Evolutionary conservation across 768 basidiomycete genomes (phyloP).

Genomic region (Leccinum disarticulatum): DNA sequence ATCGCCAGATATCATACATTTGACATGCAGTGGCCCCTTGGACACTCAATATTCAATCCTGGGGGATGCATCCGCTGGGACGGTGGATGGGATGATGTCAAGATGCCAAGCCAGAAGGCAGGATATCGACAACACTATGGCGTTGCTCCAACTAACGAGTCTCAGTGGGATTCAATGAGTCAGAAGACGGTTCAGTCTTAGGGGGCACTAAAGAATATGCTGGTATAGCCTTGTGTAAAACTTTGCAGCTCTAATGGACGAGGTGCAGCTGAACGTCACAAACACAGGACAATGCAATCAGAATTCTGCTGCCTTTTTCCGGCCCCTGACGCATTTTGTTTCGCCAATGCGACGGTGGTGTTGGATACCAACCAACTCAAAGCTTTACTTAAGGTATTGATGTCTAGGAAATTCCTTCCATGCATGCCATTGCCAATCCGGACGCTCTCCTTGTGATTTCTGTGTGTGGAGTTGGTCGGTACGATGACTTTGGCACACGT

Average conservation of each 20-base stretch:
- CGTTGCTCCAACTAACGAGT: too few species aligned
- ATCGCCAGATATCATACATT: background rate
- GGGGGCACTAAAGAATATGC: too few species aligned
- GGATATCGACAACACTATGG: too few species aligned
- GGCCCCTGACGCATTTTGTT: slow-evolving; percentile 28
- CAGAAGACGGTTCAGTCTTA: too few species aligned
- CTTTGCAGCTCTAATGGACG: background rate
- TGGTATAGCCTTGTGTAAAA: slow-evolving; percentile 14
- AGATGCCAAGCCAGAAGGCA: too few species aligned
- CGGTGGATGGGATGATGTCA: too few species aligned
- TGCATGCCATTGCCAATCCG: background rate
- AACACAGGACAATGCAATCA: slow-evolving; percentile 11
- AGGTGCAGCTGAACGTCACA: slow-evolving; percentile 5
- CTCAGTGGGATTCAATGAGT: too few species aligned
- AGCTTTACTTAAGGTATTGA: slow-evolving; percentile 14
- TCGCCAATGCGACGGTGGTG: slow-evolving; percentile 18
- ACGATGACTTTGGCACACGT: background rate
- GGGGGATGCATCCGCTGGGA: too few species aligned
- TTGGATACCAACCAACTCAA: slow-evolving; percentile 21
- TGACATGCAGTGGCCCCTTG: background rate
- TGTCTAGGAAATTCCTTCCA: slow-evolving; percentile 1
- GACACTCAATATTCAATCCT: slow-evolving; percentile 11
- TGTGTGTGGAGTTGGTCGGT: too few species aligned
- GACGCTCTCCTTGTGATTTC: background rate
- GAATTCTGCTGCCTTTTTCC: background rate